Conservation (phyloP, 1,284 basidiomycete species). For the Tilletiopsis washingtonensis region DNA sequence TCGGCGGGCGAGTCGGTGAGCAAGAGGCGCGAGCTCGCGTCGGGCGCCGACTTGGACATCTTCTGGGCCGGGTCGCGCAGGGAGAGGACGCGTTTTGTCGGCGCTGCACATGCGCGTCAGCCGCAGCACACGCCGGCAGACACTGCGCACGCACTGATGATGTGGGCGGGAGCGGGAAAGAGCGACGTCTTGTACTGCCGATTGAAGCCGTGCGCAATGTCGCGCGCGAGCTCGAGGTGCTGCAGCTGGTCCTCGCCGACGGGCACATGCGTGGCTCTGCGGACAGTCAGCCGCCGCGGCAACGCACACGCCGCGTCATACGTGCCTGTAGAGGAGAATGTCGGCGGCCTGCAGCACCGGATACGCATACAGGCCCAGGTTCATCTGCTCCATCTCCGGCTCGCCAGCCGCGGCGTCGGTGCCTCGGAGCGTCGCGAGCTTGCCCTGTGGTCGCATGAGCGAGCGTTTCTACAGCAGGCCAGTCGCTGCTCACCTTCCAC, state of each 20-base stretch:
- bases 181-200: slow-evolving; percentile 50
- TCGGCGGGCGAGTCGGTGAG: slow-evolving; percentile 65
- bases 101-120: slow-evolving; percentile 53
- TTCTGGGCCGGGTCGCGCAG: slow-evolving; percentile 76
- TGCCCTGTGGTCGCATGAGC: slow-evolving; percentile 57
- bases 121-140: background rate
- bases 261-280: slow-evolving; percentile 80
- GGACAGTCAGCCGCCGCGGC: background rate
- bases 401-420: slow-evolving; percentile 62
- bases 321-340: slow-evolving; percentile 72
- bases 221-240: slow-evolving; percentile 78
- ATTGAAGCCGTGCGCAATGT: slow-evolving; percentile 78
- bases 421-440: slow-evolving; percentile 66
- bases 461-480: background rate
- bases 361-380: slow-evolving; percentile 80
- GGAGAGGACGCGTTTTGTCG: slow-evolving; percentile 61
- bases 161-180: slow-evolving; percentile 66
- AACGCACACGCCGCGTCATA: slow-evolving; percentile 1
- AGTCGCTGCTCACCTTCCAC: slow-evolving; percentile 63
- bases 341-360: slow-evolving; percentile 91
- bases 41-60: slow-evolving; percentile 89
- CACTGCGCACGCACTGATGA: slow-evolving; percentile 61
- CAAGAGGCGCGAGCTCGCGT: slow-evolving; percentile 71
- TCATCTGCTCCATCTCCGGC: slow-evolving; percentile 67
- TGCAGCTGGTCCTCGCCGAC: slow-evolving; percentile 93